Conservation (phyloP, 1,284 basidiomycete genomes). For the Pascua guehoae region DNA sequence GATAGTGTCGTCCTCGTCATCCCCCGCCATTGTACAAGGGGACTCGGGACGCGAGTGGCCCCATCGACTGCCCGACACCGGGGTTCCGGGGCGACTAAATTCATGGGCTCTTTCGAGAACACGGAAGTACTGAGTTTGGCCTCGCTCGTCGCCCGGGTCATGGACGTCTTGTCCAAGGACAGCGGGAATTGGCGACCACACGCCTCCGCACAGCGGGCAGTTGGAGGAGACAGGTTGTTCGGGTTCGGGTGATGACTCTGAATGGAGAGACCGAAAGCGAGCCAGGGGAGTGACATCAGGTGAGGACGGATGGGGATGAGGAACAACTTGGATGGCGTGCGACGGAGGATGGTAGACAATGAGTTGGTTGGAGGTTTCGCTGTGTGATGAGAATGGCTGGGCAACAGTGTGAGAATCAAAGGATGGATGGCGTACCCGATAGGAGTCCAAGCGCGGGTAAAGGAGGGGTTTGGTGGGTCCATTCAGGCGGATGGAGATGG, state of each 20-base stretch:
- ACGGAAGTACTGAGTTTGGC: constrained; percentile 30
- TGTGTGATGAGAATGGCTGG: constrained; percentile 10
- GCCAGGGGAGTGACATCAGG: constrained; percentile 23
- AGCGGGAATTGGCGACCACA: constrained; percentile 2
- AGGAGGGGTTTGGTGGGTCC: not conserved
- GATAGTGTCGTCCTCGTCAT: constrained; percentile 17
- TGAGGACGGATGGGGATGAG: constrained; percentile 23
- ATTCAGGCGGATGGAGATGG: not conserved
- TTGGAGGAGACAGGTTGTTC: not conserved
- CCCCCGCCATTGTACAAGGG: constrained; percentile 1
- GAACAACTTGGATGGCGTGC: constrained; percentile 68
- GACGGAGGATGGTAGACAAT: constrained; percentile 83
- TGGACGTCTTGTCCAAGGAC: not conserved
- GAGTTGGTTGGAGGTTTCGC: constrained; percentile 69
- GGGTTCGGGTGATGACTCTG: constrained; percentile 2
- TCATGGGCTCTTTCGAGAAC: constrained; percentile 44
- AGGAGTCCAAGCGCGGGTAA: constrained; percentile 20
- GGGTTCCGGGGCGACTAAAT: constrained; percentile 37
- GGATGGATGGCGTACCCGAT: constrained; percentile 19
- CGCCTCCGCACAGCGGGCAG: constrained; percentile 39
- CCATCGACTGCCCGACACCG: constrained; percentile 5
- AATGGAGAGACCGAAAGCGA: constrained; percentile 32
- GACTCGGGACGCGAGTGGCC: constrained; percentile 48
- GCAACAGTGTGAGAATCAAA: not conserved
- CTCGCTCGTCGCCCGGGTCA: constrained; percentile 2